Base-by-base conservation (phyloP, 2,329 filamentous ascomycete genomes). In the Neofusicoccum sp. region DNA sequence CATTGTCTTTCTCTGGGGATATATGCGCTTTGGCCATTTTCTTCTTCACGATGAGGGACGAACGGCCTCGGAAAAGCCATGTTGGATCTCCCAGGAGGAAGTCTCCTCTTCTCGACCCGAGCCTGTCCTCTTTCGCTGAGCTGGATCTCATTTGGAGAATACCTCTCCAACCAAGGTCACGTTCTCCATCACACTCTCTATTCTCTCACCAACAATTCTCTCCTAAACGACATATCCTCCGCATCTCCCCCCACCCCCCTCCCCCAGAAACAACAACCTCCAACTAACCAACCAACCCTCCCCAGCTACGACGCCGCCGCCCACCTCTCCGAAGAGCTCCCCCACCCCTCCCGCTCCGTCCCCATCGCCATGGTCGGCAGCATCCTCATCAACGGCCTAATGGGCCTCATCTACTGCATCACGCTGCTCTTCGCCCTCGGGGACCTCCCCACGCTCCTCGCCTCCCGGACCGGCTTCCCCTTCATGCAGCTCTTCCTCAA, bases 401-500 rank as follows among this genome's bases (percentile, higher is more conserved):
- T 83, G 52, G 81, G 80, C 3, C 70, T 83, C 1, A 70, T 71
- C 3, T 82, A 77, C 65, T 73, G 71, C 36, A 72, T 81, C 59
- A 69, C 81, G 5, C 68, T 84, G 0, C 71, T 83, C 1, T 84
- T 78, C 68, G 78, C 74, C 1, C 74, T 80, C 0, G 78, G 79
- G 0, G 69, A 76, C 22, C 71, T 82, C 1, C 69, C 78, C 0
- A 66, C 69, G 0, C 68, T 83, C 3, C 71, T 82, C 2, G 52
- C 71, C 0, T 79, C 78, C 0, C 72, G 75, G 0, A 80, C 77
- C 0, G 80, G 80, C 0, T 80, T 79, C 11, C 78, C 78, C 0
- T 79, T 79, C 52, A 79, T 81, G 67, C 77, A 80, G 37, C 74
- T 80, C 8, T 79, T 73, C 50, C 64, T 72, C 11, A 70, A 77